Conservation (phyloP, 345 rosid genomes). For the Salix udensis region DNA sequence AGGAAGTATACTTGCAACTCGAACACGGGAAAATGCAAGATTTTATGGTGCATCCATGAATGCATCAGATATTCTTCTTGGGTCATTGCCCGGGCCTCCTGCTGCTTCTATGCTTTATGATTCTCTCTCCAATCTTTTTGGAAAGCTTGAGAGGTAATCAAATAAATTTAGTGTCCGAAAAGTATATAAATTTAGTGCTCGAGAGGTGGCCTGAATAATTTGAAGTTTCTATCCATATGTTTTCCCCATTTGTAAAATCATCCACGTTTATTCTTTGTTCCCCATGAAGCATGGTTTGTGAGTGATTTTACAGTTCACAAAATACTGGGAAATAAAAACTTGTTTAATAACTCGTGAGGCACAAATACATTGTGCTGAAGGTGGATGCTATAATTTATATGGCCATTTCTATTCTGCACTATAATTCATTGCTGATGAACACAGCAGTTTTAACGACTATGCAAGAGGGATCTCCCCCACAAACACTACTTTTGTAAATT, state of each 20-base stretch:
- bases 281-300: background rate
- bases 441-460: background rate
- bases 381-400: background rate
- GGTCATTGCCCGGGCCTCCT: slow-evolving; percentile 75
- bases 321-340: too few relatives aligned
- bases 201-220: background rate
- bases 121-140: slow-evolving; percentile 64
- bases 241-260: too few relatives aligned
- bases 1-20: slow-evolving; percentile 72
- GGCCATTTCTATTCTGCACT: background rate
- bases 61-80: slow-evolving; percentile 73
- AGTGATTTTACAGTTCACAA: background rate
- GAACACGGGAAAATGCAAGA: slow-evolving; percentile 59
- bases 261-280: too few relatives aligned
- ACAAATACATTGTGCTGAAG: background rate
- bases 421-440: background rate
- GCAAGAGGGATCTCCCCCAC: background rate
- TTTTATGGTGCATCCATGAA: slow-evolving; percentile 78
- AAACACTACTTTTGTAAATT: background rate
- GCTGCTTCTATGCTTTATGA: slow-evolving; percentile 81
- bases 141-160: slow-evolving; percentile 47
- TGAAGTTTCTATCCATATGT: background rate
- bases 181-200: too few relatives aligned
- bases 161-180: too few relatives aligned
- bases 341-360: background rate